Percentiles rank a stretch among this genome's conserved stretches.
Evolutionary conservation across 345 rosid species (phyloP).

Genomic region (Pistacia integerrima): DNA sequence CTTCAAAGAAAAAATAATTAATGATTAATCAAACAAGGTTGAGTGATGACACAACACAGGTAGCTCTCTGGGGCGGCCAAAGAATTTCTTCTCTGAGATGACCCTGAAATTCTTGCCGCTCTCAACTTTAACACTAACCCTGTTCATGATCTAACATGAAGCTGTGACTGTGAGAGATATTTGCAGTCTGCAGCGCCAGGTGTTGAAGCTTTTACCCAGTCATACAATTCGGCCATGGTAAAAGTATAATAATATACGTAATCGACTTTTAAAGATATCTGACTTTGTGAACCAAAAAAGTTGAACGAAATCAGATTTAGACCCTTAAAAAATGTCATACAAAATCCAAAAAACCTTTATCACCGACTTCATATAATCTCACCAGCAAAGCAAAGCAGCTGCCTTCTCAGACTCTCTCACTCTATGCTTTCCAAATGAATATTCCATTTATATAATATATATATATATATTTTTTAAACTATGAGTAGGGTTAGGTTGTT

Average conservation of each 20-base stretch:
- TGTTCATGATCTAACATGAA: not conserved
- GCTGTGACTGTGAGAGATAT: not conserved
- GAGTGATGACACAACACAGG: not conserved
- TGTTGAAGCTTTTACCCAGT: not conserved
- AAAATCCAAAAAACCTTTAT: conserved; percentile 18
- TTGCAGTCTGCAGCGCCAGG: not conserved
- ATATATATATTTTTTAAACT: not conserved
- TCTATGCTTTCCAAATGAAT: conserved; percentile 12
- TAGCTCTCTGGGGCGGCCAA: not conserved
- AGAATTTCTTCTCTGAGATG: not conserved
- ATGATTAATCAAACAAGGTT: not conserved
- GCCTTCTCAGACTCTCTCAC: not conserved
- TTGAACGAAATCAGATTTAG: not conserved
- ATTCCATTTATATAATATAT: too few relatives aligned
- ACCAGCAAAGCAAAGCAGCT: not conserved
- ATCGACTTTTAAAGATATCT: not conserved
- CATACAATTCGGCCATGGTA: not conserved
- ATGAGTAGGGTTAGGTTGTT: conserved; percentile 22
- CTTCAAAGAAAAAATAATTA: too few relatives aligned
- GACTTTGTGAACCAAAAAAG: conserved; percentile 20
- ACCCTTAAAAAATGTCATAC: conserved; percentile 12
- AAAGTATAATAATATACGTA: not conserved
- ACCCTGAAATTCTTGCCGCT: conserved; percentile 6
- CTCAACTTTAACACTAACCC: not conserved
- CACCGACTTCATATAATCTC: not conserved